A percentile compares a stretch with the other conserved stretches of the same genome.
These are phyloP conservation scores for Tuber melanosporum DNA, from an alignment of 495 filamentous ascomycete genomes.

Conservation along the genomic window DNA sequence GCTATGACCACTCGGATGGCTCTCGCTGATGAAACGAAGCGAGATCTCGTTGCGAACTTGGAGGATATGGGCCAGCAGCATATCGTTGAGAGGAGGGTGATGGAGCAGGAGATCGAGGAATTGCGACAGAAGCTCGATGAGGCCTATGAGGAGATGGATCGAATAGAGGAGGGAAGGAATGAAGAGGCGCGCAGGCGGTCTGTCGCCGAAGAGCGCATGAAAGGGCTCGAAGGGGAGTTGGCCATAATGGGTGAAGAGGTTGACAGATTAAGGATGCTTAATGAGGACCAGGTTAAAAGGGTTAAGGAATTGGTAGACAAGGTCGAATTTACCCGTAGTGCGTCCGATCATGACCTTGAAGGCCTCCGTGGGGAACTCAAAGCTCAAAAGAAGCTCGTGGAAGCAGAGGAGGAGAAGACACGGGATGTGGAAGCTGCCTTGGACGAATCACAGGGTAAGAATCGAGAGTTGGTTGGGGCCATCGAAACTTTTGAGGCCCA, in stretches of 20 bases:
- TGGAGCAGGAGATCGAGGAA: conserved; percentile 70
- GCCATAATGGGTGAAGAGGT: conserved; percentile 46
- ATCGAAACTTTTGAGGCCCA: conserved; percentile 28
- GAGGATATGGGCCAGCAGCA: conserved; percentile 87
- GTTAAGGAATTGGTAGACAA: conserved; percentile 53
- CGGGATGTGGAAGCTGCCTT: conserved; percentile 36
- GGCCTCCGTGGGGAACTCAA: conserved; percentile 51
- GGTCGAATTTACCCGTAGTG: conserved; percentile 52
- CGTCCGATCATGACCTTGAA: conserved; percentile 53
- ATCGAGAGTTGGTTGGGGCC: conserved; percentile 19
- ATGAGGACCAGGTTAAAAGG: conserved; percentile 54
- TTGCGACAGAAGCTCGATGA: conserved; percentile 73
- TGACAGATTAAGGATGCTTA: conserved; percentile 42
- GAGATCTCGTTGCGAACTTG: conserved; percentile 89
- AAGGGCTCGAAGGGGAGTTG: conserved; percentile 63
- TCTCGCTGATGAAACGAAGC: conserved; percentile 81
- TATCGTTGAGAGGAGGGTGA: conserved; percentile 67
- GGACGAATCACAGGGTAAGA: conserved; percentile 19
- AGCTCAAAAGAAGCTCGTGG: conserved; percentile 50
- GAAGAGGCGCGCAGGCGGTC: conserved; percentile 55
- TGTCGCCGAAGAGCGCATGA: conserved; percentile 60
- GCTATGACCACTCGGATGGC: conserved; percentile 53
- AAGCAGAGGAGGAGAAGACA: conserved; percentile 44
- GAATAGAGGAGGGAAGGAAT: conserved; percentile 72
- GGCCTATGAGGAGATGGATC: conserved; percentile 80